Base-by-base conservation (phyloP, 1,284 basidiomycete species). In the Ceratobasidium sp. region DNA sequence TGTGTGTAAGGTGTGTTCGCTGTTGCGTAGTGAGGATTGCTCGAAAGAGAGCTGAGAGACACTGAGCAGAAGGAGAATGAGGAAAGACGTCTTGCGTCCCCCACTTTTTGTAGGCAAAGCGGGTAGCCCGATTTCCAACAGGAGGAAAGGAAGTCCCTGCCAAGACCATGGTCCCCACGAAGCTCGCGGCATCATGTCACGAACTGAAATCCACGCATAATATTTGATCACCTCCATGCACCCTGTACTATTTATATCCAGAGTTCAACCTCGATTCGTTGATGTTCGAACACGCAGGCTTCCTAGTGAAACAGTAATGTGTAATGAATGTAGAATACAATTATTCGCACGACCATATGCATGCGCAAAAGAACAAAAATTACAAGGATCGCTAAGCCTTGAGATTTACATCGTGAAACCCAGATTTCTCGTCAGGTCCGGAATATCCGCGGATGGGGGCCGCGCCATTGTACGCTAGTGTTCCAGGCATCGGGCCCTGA, bases 381-480 rank as follows among this genome's bases (percentile, higher is more conserved):
- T 12, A 5, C 49, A 8, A 27, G 15, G 49, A 13, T 52, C 29
- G 20, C 54, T 42, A 62, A 5, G 27, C 58, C 27, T 62, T 62
- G 43, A 62, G 35, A 62, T 62, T 62, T 34, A 62, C 58, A 45
- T 62, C 58, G 5, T 62, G 58, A 43, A 62, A 62, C 32, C 58
- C 58, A 50, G 58, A 62, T 45, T 62, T 62, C 50, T 62, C 58
- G 58, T 62, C 58, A 27, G 58, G 43, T 8, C 58, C 58, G 38
- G 58, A 34, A 43, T 62, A 62, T 5, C 43, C 58, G 20, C 22
- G 38, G 15, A 25, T 42, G 31, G 57, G 40, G 5, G 25, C 57
- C 40, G 40, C 43, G 58, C 58, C 58, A 43, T 62, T 62, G 45
- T 49, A 62, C n/a, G 58, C 58, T 12, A 35, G 8, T 12, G 53